Percentiles rank a stretch among this genome's conserved stretches.
Evolutionary conservation across 192 early-diverging fungal species (phyloP).

Genomic region (Coemansia brasiliensis): DNA sequence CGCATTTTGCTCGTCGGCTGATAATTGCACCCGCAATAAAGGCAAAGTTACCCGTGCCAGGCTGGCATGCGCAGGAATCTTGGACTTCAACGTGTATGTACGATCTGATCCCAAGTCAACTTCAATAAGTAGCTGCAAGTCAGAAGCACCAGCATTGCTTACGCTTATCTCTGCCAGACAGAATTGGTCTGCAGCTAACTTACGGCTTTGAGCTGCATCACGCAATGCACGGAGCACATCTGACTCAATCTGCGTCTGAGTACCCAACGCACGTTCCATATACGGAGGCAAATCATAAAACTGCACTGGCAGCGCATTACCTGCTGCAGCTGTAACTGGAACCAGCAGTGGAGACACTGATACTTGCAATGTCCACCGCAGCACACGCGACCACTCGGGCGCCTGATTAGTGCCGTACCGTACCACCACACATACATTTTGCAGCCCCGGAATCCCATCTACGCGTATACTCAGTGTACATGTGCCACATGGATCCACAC

Average conservation of each 20-base stretch:
- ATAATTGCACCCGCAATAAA: slow-evolving; percentile 21
- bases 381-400: slow-evolving; percentile 27
- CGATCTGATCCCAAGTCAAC: slow-evolving; percentile 15
- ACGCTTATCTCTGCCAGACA: slow-evolving; percentile 37
- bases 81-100: neutral
- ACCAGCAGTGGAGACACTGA: slow-evolving; percentile 29
- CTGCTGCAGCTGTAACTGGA: slow-evolving; percentile 1
- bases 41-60: slow-evolving; percentile 31
- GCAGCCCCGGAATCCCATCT: slow-evolving; percentile 23
- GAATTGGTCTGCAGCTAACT: slow-evolving; percentile 14
- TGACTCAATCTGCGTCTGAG: neutral
- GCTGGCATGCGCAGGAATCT: neutral
- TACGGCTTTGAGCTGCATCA: neutral
- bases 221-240: slow-evolving; percentile 16
- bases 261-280: slow-evolving; percentile 18
- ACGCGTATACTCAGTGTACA: slow-evolving; percentile 23
- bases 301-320: slow-evolving; percentile 1
- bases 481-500: neutral
- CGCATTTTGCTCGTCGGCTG: neutral
- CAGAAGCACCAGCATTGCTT: slow-evolving; percentile 19
- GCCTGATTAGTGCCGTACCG: slow-evolving; percentile 17
- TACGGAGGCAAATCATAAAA: slow-evolving; percentile 35
- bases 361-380: slow-evolving; percentile 38
- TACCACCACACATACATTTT: slow-evolving; percentile 29
- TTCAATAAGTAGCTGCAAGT: slow-evolving; percentile 25